Evolutionary conservation across 441 rosid genomes (phyloP).

Genomic region (Mallotus japonicus): DNA sequence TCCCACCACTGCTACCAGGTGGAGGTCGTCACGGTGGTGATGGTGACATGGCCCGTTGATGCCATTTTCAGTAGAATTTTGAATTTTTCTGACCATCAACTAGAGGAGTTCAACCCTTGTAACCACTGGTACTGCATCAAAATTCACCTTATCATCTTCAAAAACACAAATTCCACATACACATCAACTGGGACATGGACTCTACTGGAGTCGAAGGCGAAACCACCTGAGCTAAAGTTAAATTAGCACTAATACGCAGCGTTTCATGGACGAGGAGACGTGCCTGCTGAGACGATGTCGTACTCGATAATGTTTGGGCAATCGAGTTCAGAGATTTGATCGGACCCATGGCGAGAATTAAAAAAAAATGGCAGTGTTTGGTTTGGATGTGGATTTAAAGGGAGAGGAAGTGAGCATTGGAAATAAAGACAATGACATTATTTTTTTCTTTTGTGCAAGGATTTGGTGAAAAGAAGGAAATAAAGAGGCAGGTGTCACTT

Average conservation of each 20-base stretch:
- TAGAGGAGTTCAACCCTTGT: no score
- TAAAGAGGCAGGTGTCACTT: no score
- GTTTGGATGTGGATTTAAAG: not conserved
- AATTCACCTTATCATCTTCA: conserved; percentile 44
- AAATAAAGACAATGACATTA: conserved; percentile 26
- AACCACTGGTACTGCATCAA: conserved; percentile 15
- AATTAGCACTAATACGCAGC: conserved; percentile 86
- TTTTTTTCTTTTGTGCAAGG: not conserved
- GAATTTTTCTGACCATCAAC: no score
- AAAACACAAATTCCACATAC: conserved; percentile 71
- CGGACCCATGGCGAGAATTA: conserved; percentile 26
- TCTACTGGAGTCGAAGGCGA: conserved; percentile 36
- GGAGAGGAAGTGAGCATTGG: conserved; percentile 25
- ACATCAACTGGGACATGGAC: no score
- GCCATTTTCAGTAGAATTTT: no score
- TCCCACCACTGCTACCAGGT: not conserved
- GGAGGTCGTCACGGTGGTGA: conserved; percentile 21
- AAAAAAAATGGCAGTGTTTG: not conserved
- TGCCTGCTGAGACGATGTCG: conserved; percentile 45
- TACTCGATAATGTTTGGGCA: conserved; percentile 37
- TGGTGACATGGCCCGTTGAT: conserved; percentile 23
- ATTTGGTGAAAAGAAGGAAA: conserved; percentile 14
- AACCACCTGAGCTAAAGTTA: conserved; percentile 37
- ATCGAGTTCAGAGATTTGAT: conserved; percentile 43
- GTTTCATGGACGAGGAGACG: conserved; percentile 85